Conservation (phyloP, 2,329 filamentous ascomycete species). For the Stemphylium beticola region DNA sequence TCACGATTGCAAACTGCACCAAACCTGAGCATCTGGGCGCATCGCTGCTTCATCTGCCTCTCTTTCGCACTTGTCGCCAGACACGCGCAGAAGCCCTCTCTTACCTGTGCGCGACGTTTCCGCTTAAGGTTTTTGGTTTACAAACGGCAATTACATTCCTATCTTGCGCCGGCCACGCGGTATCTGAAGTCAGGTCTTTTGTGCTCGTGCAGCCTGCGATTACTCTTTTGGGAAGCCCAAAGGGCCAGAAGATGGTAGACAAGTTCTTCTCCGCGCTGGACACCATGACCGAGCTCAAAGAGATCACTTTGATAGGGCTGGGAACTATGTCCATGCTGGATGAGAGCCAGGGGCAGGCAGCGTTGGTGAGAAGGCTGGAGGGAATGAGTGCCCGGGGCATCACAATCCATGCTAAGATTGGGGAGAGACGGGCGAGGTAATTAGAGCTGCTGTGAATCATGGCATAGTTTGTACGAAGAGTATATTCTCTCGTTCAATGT, state of each 20-base stretch:
- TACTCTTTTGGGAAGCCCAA: not conserved
- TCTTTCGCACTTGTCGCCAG: conserved; percentile 29
- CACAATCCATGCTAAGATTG: not conserved
- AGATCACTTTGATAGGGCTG: not conserved
- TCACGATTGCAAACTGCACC: conserved; percentile 8
- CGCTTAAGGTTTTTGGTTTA: conserved; percentile 13
- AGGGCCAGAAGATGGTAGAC: not conserved
- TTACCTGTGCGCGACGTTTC: conserved; percentile 23
- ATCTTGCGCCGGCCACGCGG: not conserved
- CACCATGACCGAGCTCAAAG: not conserved
- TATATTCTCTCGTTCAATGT: too few relatives aligned
- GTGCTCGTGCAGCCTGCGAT: not conserved
- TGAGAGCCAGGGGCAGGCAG: not conserved
- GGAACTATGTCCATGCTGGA: not conserved
- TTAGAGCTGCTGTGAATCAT: too few relatives aligned
- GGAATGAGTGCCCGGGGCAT: not conserved
- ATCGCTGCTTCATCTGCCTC: conserved; percentile 12
- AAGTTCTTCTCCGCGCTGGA: conserved; percentile 5
- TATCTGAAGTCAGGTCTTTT: conserved; percentile 7
- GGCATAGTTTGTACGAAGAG: too few relatives aligned
- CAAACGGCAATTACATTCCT: conserved; percentile 17
- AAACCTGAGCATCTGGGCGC: conserved; percentile 14
- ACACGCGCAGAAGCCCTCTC: conserved; percentile 31
- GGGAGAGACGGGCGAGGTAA: not conserved
- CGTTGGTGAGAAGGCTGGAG: conserved; percentile 1